phyloP scores from a whole-genome alignment of 345 rosid genomes.

The Xanthoceras sorbifolium region DNA sequence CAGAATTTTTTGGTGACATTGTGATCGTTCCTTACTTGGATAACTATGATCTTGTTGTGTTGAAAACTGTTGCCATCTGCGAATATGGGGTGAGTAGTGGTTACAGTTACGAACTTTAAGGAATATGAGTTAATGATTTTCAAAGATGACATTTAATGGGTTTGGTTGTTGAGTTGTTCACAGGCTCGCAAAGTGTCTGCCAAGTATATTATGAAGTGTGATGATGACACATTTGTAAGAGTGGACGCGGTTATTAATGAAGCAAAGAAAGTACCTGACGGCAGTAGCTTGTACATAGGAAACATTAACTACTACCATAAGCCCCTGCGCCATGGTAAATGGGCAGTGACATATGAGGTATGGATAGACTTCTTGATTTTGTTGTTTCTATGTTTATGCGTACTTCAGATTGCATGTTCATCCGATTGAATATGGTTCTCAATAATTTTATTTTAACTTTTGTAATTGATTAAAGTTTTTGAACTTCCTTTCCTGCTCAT shows the following conservation, averaged over 20 bases:
- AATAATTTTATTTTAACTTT: background rate
- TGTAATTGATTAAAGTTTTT: background rate
- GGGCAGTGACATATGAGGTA: constrained; percentile 99
- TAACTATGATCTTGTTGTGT: constrained; percentile 90
- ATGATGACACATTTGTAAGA: constrained; percentile 89
- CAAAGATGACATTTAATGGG: background rate
- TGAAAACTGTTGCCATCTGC: constrained; percentile 94
- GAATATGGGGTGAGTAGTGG: constrained; percentile 81
- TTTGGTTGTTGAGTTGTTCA: constrained; percentile 25
- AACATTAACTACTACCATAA: constrained; percentile 86
- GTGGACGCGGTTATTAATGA: constrained; percentile 71
- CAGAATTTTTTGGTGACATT: constrained; percentile 88
- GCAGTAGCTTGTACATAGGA: constrained; percentile 74
- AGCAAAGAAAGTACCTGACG: constrained; percentile 58
- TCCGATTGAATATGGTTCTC: background rate
- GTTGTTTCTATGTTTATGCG: background rate
- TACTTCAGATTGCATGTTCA: background rate
- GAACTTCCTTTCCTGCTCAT: too few species aligned
- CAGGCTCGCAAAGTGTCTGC: constrained; percentile 67
- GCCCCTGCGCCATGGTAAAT: constrained; percentile 90
- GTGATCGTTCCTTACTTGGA: constrained; percentile 94
- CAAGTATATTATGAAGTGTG: constrained; percentile 86
- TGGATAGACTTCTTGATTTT: background rate
- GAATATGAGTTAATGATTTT: background rate
- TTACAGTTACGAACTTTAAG: constrained; percentile 5